Percentiles rank a stretch among this genome's conserved stretches.
These are phyloP conservation scores for Cyclostephanos tholiformis DNA, from an alignment of 108 stramenopile genomes.

Conservation along the genomic window DNA sequence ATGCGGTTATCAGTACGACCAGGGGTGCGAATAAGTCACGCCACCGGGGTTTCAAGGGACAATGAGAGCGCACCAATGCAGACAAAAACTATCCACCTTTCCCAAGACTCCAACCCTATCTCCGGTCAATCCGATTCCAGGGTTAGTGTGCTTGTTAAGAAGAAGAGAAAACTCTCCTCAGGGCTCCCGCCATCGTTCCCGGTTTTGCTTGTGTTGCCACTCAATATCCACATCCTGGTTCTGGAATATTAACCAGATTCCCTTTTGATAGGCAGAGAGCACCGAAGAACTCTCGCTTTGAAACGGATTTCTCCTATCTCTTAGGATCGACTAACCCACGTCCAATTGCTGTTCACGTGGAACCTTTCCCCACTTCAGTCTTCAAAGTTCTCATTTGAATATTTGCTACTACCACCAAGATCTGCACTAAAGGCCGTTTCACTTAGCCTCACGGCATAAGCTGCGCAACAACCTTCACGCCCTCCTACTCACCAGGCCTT, in stretches of 20 bases:
- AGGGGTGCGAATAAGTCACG: constrained; percentile 87
- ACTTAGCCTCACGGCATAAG: constrained; percentile 89
- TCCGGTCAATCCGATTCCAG: constrained; percentile 91
- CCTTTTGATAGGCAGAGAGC: constrained; percentile 87
- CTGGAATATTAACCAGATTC: constrained; percentile 95
- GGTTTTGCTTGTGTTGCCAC: constrained; percentile 91
- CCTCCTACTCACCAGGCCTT: constrained; percentile 89
- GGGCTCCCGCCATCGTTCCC: constrained; percentile 88
- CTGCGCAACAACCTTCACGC: constrained; percentile 91
- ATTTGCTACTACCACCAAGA: constrained; percentile 98
- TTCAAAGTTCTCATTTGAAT: constrained; percentile 95
- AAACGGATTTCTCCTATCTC: constrained; percentile 92
- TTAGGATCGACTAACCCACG: constrained; percentile 92
- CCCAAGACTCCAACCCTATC: constrained; percentile 85
- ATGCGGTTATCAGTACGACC: constrained; percentile 97
- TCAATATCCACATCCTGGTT: constrained; percentile 92
- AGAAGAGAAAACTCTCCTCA: constrained; percentile 95
- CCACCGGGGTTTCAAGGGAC: constrained; percentile 90
- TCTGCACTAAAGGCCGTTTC: constrained; percentile 94
- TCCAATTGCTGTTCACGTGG: constrained; percentile 92
- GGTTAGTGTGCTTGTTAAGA: constrained; percentile 85
- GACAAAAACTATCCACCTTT: constrained; percentile 86
- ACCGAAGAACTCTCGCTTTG: constrained; percentile 69
- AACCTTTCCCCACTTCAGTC: constrained; percentile 91
- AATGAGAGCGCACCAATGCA: constrained; percentile 87